Evolutionary conservation across 2,329 filamentous ascomycete species (phyloP), one percentile per base, ranked within the genome.

Genomic region (Pseudopyrenochaeta lycopersici): DNA sequence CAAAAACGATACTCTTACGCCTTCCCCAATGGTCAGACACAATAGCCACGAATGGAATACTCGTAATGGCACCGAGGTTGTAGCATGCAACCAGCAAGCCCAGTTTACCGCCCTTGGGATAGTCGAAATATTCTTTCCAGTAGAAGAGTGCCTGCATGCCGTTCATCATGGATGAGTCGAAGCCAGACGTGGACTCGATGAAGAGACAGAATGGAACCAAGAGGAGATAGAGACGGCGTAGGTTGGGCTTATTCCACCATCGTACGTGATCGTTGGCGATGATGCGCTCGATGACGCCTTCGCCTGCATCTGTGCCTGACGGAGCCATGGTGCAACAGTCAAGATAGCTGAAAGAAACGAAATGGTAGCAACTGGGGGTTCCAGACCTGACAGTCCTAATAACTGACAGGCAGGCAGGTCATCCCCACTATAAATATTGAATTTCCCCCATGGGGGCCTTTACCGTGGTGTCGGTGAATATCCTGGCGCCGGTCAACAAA

Each of bases 201-300:
- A 85, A 85, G 76, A 87, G 84, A 67, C 83, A 86, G 38, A 83
- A 84, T 18, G 84, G 83, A 52, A 88, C 83, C 44, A 88, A 78
- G 54, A 84, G 72, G 6, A 87, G 67, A 63, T 88, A 88, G 32
- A 88, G 76, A 15, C 66, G 67, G 47, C 84, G 78, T 33, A 88
- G 74, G 58, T 88, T 87, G 1, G 81, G 83, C 70, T 88, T 88
- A 64, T 78, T 80, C 74, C 81, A 86, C 83, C 84, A 87, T 50
- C 73, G 73, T 29, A 76, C 75, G 30, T 71, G 71, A 54, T 82
- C 80, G 11, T 72, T 70, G 2, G 57, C 61, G 32, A 72, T 54
- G 3, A 74, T 41, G 2, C 55, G 54, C 49, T 77, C 74, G 20
- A 79, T 58, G 21, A 73, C 62, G 17, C 66, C 62, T 2, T 71